Conservation (phyloP, 164 flowering plant species). For the Magnolia officinalis region DNA sequence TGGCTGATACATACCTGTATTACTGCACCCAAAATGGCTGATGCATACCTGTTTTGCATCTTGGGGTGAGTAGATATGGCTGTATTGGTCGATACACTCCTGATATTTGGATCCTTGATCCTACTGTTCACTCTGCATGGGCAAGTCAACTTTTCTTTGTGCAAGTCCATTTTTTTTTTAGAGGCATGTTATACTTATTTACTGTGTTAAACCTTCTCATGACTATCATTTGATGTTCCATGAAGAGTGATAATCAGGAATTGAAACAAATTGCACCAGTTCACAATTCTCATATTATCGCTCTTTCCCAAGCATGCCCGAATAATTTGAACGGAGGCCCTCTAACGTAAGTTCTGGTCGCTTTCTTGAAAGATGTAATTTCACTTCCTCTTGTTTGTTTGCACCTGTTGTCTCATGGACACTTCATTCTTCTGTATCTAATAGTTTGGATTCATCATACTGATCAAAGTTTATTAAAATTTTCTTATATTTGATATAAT, state of each 20-base stretch:
- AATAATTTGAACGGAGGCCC: conserved; percentile 53
- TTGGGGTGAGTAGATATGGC: too few relatives aligned
- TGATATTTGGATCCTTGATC: too few relatives aligned
- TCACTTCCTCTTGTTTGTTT: not conserved
- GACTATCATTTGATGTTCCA: not conserved
- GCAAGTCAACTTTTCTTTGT: not conserved
- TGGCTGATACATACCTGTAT: too few relatives aligned
- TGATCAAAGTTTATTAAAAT: not conserved
- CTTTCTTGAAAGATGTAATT: not conserved
- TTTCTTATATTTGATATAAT: conserved; percentile 6
- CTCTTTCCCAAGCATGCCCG: conserved; percentile 62
- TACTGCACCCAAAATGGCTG: too few relatives aligned
- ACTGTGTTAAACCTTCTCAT: not conserved
- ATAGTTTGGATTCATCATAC: not conserved
- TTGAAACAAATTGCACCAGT: conserved; percentile 39
- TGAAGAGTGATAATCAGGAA: conserved; percentile 54
- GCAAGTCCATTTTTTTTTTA: not conserved
- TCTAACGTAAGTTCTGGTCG: conserved; percentile 58
- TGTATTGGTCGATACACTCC: too few relatives aligned
- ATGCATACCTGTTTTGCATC: too few relatives aligned
- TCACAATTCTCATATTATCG: conserved; percentile 60
- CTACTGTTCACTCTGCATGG: too few relatives aligned
- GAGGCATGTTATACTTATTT: not conserved
- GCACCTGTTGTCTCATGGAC: not conserved
- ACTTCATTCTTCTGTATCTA: not conserved